Evolutionary conservation across 1,139 yeast genomes (phyloP).

Genomic region (Blastobotrys aristatus): DNA sequence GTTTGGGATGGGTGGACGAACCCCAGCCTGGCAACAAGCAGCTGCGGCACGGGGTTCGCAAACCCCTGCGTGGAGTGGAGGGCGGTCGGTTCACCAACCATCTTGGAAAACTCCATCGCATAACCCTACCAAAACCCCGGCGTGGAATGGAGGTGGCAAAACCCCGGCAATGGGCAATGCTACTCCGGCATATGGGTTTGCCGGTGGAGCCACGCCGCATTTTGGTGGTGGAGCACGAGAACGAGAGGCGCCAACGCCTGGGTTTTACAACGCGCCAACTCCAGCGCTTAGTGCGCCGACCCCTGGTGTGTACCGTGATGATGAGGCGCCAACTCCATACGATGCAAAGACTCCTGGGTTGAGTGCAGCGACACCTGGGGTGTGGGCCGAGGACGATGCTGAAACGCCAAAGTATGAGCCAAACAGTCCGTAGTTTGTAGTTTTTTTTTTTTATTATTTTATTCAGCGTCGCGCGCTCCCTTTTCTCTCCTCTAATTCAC

Average conservation of each 20-base stretch:
- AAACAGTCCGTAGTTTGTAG: slow-evolving; percentile 28
- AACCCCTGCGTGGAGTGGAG: slow-evolving; percentile 43
- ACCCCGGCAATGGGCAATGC: slow-evolving; percentile 37
- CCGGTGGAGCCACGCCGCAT: slow-evolving; percentile 38
- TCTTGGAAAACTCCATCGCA: slow-evolving; percentile 52
- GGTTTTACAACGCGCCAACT: slow-evolving; percentile 39
- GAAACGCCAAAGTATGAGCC: slow-evolving; percentile 37
- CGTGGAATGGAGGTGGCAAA: slow-evolving; percentile 41
- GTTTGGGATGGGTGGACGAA: slow-evolving; percentile 40
- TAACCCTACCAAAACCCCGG: slow-evolving; percentile 42
- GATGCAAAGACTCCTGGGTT: slow-evolving; percentile 42
- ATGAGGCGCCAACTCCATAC: slow-evolving; percentile 41
- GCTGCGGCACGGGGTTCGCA: slow-evolving; percentile 40
- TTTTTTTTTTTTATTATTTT: background rate
- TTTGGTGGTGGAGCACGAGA: slow-evolving; percentile 42
- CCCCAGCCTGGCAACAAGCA: slow-evolving; percentile 50
- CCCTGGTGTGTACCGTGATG: slow-evolving; percentile 41
- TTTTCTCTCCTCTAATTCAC: too few relatives aligned
- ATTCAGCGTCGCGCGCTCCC: background rate
- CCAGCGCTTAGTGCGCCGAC: slow-evolving; percentile 43
- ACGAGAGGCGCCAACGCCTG: slow-evolving; percentile 45
- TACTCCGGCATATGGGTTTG: slow-evolving; percentile 43
- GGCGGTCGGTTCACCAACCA: slow-evolving; percentile 17
- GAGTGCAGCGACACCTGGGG: slow-evolving; percentile 37
- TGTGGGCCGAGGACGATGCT: slow-evolving; percentile 35